Conservation (phyloP, 2,329 filamentous ascomycete species). For the Aspergillus luchuensis region DNA sequence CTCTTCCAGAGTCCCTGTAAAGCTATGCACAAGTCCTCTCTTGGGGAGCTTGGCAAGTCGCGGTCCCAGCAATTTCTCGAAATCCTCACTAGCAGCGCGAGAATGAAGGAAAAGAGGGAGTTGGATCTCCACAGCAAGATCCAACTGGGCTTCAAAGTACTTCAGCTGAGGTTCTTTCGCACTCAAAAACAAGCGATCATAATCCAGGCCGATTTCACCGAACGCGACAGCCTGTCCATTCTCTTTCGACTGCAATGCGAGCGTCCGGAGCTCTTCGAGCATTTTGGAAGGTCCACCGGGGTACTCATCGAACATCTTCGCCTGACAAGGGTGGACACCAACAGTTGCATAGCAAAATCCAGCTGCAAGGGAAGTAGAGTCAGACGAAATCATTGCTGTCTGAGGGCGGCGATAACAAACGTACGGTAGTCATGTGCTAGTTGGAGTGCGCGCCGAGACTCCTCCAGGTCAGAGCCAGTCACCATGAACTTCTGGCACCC, state of each 20-base stretch:
- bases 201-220: slow-evolving; percentile 95
- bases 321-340: slow-evolving; percentile 90
- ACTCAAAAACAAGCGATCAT: slow-evolving; percentile 85
- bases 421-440: slow-evolving; percentile 74
- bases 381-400: slow-evolving; percentile 16
- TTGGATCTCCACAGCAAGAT: slow-evolving; percentile 73
- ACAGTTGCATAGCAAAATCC: slow-evolving; percentile 85
- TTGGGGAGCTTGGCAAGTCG: slow-evolving; percentile 67
- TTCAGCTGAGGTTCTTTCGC: slow-evolving; percentile 77
- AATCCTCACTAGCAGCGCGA: slow-evolving; percentile 81
- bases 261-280: slow-evolving; percentile 61
- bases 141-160: slow-evolving; percentile 81
- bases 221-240: slow-evolving; percentile 72
- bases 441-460: slow-evolving; percentile 72
- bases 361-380: slow-evolving; percentile 51
- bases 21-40: slow-evolving; percentile 87
- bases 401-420: slow-evolving; percentile 32
- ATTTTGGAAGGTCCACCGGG: slow-evolving; percentile 47
- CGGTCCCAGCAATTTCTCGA: slow-evolving; percentile 69
- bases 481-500: slow-evolving; percentile 90
- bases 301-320: slow-evolving; percentile 71
- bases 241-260: slow-evolving; percentile 64
- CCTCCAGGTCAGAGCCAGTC: slow-evolving; percentile 82
- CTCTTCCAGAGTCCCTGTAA: slow-evolving; percentile 84
- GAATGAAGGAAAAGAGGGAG: slow-evolving; percentile 92